Conservation (phyloP, 345 rosid species). For the Orychophragmus violaceus region DNA sequence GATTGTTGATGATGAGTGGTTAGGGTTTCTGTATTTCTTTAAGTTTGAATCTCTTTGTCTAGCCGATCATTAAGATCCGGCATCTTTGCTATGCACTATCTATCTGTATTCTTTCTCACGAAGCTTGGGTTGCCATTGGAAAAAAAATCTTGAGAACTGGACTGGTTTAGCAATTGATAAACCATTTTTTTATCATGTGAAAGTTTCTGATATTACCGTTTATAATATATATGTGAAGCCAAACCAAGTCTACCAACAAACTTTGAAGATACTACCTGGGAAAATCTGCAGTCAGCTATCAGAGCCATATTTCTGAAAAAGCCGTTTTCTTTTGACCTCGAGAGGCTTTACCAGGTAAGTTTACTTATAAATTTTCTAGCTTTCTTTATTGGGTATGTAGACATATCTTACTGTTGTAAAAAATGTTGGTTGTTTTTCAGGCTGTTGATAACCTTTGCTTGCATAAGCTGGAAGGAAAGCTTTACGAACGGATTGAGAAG, state of each 20-base stretch:
- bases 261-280: constrained; percentile 93
- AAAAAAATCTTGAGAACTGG: neutral
- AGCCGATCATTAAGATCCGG: constrained; percentile 1
- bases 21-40: neutral
- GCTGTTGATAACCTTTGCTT: no score
- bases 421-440: constrained; percentile 34
- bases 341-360: constrained; percentile 78
- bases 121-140: neutral
- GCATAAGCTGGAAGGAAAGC: no score
- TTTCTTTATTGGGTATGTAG: neutral
- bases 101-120: neutral
- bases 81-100: neutral
- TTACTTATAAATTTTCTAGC: neutral
- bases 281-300: constrained; percentile 81
- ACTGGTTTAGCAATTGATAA: neutral
- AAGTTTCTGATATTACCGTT: neutral
- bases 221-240: constrained; percentile 38
- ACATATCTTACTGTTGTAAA: neutral
- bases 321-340: constrained; percentile 64
- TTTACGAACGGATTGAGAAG: no score
- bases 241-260: constrained; percentile 77
- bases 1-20: neutral
- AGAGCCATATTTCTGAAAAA: constrained; percentile 87
- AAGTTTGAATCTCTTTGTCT: neutral
- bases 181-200: neutral